Evolutionary conservation across 148 eudicot species (phyloP), one percentile per base, ranked within the genome.

Genomic region (Camellia lanceoleosa): DNA sequence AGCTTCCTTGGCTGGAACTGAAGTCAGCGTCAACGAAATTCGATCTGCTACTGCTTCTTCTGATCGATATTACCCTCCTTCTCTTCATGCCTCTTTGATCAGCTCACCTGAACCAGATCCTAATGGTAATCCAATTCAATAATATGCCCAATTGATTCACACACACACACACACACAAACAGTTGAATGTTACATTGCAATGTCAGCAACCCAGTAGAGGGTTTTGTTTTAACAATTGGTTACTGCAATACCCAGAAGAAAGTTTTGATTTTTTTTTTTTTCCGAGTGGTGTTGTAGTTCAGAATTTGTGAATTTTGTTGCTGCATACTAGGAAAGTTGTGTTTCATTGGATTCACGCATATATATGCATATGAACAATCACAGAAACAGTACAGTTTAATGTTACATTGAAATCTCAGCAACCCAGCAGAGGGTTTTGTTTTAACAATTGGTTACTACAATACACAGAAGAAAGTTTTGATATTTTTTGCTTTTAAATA

Each of bases 11-110:
- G 84, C 86, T 49, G 95, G 89, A 81, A 82, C 81, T 77, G 91
- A 89, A 47, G 90, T 93, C 71, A 95, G 92, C 83, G 93, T 89
- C 9, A 93, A 89, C 43, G 97, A 95, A 77, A 95, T 95, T 83
- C 95, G 99, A 65, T 89, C 90, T 1, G 96, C 93, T 14, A 85
- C 93, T 12, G 82, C 91, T 8, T 65, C 75, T 73, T 86, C 98
- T 0, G 92, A 89, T n/a, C 83, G 78, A 0, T 95, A 87, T 65
- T 95, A 93, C 75, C 91, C 98, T 5, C 92, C 99, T 44, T 91
- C 94, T 67, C 89, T 95, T 0, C 97, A 95, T 64, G 91, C 93
- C 20, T 92, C 97, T 6, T 81, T 93, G 79, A 69, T 93, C 74
- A 76, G 87, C 72, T 84, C 91, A 5, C 91, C 97, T 0, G 83